phyloP scores from a whole-genome alignment of 2,329 filamentous ascomycete genomes.

The Talaromyces amestolkiae region DNA sequence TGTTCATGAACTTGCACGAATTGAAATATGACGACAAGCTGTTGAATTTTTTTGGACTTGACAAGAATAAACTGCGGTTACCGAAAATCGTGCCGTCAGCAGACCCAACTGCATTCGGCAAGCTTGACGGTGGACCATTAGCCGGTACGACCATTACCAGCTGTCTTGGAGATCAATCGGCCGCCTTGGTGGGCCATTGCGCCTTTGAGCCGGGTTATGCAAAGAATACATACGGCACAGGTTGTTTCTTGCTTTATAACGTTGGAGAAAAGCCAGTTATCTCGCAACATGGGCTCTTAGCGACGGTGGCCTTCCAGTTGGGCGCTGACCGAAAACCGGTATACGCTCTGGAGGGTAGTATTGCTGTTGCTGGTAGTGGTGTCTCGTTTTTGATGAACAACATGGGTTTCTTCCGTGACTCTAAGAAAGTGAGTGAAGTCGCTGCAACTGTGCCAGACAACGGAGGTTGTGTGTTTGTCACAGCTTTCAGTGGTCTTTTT shows the following conservation, averaged over 20 bases:
- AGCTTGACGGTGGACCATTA: slow-evolving; percentile 62
- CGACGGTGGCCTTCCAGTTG: slow-evolving; percentile 86
- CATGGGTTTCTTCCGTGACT: slow-evolving; percentile 60
- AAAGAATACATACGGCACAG: slow-evolving; percentile 90
- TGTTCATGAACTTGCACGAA: slow-evolving; percentile 88
- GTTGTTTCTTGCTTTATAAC: slow-evolving; percentile 86
- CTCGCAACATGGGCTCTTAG: slow-evolving; percentile 75
- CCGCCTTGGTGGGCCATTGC: slow-evolving; percentile 80
- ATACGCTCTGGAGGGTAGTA: slow-evolving; percentile 80
- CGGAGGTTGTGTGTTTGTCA: slow-evolving; percentile 82
- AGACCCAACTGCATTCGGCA: slow-evolving; percentile 69
- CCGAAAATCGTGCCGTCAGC: slow-evolving; percentile 84
- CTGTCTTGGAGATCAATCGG: slow-evolving; percentile 82
- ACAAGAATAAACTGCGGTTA: slow-evolving; percentile 67
- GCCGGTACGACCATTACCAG: slow-evolving; percentile 73
- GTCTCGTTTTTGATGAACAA: slow-evolving; percentile 73
- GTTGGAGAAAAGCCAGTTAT: slow-evolving; percentile 82
- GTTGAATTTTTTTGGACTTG: slow-evolving; percentile 75
- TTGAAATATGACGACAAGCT: slow-evolving; percentile 76
- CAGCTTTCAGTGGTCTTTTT: slow-evolving; percentile 86
- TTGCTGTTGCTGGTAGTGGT: slow-evolving; percentile 77
- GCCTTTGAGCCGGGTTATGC: slow-evolving; percentile 78
- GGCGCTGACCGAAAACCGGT: slow-evolving; percentile 65
- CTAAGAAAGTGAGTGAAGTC: slow-evolving; percentile 63
- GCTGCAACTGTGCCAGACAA: slow-evolving; percentile 68